A percentile compares a stretch with the other conserved stretches of the same genome.
Conservation (phyloP, 768 basidiomycete genomes). For the Calocera cornea region DNA sequence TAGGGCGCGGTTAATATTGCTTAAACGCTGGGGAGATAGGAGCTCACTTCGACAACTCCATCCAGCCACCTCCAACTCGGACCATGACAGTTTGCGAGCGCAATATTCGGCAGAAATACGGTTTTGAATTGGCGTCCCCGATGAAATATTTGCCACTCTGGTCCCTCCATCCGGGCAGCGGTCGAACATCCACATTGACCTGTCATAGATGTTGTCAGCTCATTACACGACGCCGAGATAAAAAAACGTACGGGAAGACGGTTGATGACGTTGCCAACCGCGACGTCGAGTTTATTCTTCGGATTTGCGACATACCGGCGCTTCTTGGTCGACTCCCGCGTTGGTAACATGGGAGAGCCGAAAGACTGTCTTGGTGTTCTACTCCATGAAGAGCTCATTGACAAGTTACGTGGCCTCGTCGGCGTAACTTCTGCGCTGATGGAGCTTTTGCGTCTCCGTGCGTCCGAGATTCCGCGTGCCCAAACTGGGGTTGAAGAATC, state of each 20-base stretch:
- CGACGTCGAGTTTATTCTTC: conserved; percentile 83
- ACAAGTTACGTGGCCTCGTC: not conserved
- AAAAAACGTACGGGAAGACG: conserved; percentile 46
- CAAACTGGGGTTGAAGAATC: not conserved
- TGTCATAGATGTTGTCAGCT: conserved; percentile 21
- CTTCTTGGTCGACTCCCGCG: conserved; percentile 15
- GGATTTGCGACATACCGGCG: conserved; percentile 76
- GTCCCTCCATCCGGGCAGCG: conserved; percentile 60
- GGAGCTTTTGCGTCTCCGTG: conserved; percentile 21
- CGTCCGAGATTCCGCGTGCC: not conserved
- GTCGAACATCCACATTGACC: conserved; percentile 68
- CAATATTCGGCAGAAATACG: conserved; percentile 84
- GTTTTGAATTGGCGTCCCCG: conserved; percentile 74
- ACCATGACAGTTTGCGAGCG: conserved; percentile 93
- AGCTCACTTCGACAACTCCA: conserved; percentile 74
- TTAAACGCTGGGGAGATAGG: not conserved
- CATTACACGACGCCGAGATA: not conserved
- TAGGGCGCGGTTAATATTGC: conserved; percentile 4
- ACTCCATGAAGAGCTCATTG: not conserved
- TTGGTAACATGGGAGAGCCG: not conserved
- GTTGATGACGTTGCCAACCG: conserved; percentile 85
- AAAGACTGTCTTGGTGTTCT: not conserved
- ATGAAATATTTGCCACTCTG: conserved; percentile 95
- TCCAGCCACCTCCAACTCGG: conserved; percentile 89
- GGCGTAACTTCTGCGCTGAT: not conserved